Base-by-base conservation (phyloP, 768 basidiomycete genomes). In the Pisolithus tinctorius region DNA sequence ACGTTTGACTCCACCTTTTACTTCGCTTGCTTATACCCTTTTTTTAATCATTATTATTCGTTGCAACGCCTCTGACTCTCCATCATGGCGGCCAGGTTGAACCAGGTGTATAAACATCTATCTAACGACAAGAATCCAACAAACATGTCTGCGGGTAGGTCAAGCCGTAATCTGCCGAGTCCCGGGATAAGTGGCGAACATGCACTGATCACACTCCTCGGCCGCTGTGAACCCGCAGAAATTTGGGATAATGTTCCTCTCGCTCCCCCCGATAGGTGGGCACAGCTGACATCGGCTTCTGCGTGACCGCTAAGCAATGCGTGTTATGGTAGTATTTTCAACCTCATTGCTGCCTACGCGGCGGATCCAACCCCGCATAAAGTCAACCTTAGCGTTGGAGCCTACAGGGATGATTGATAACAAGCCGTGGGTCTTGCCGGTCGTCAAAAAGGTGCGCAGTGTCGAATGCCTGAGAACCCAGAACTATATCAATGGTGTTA, bases 371-470 rank as follows among this genome's bases (percentile, higher is more conserved):
- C 75, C 65, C 75, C 80, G 13, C 69, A 84, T 55, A 96, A 96
- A 75, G 76, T 94, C 69, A 95, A 95, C 67, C 77, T 96, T 23
- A 92, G 93, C 37, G 93, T 93, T 42, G 93, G 93, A 42, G 93
- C 93, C 7, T 96, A 96, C 67, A 80, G 93, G 58, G 93, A 94
- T 62, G 79, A 93, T 60, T 60, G 67, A 88, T 60, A 82, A 77
- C 68, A 94, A 88, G 70, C 86, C 93, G 13, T 96, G 92, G 90
- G 82, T 95, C 25, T 79, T 96, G 26, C 93, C 93, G 20, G 90
- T 91, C 27, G 86, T 96, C 13, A 88, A 85, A 69, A 91, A 90
- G 79, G 91, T 87, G 53, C 56, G 70, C 49, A 34, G n/a, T 44
- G 23, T 31, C 45, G 31, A 40, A 27, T 50, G 4, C 34, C 27